A percentile compares a stretch with the other conserved stretches of the same genome.
Conservation (phyloP, 1,139 yeast species). For the Kazachstania sp. region DNA sequence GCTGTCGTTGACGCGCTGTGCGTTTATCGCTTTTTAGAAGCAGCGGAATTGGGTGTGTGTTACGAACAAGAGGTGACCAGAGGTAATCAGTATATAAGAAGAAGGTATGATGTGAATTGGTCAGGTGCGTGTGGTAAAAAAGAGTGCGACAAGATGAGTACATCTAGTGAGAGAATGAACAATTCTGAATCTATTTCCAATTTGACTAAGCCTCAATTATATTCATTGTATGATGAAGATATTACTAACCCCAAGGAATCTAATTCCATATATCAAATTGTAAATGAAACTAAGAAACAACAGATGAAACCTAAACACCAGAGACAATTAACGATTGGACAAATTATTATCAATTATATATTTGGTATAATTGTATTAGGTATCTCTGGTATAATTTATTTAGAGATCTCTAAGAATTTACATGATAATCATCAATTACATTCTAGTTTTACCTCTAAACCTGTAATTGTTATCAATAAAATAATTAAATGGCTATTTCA, state of each 20-base stretch:
- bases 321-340: conserved; percentile 4
- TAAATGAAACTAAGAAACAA: neutral
- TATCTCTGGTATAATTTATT: conserved; percentile 41
- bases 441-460: conserved; percentile 31
- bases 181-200: conserved; percentile 20
- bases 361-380: conserved; percentile 34
- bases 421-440: conserved; percentile 42
- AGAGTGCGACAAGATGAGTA: neutral
- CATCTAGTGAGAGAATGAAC: neutral
- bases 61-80: too few species aligned
- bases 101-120: neutral
- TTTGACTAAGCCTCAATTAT: conserved; percentile 28
- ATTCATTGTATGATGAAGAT: conserved; percentile 29
- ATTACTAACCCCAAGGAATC: conserved; percentile 25
- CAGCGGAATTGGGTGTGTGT: neutral
- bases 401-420: conserved; percentile 43
- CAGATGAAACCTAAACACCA: neutral
- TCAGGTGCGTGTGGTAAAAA: neutral
- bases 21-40: neutral
- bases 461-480: conserved; percentile 28
- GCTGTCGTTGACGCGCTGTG: too few species aligned
- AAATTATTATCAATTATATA: conserved; percentile 9
- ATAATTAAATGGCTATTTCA: conserved; percentile 16
- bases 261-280: conserved; percentile 2
- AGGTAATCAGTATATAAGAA: neutral